A percentile compares a stretch with the other conserved stretches of the same genome.
Conservation (phyloP, 1,139 yeast genomes). For the Lodderomyces beijingensis region DNA sequence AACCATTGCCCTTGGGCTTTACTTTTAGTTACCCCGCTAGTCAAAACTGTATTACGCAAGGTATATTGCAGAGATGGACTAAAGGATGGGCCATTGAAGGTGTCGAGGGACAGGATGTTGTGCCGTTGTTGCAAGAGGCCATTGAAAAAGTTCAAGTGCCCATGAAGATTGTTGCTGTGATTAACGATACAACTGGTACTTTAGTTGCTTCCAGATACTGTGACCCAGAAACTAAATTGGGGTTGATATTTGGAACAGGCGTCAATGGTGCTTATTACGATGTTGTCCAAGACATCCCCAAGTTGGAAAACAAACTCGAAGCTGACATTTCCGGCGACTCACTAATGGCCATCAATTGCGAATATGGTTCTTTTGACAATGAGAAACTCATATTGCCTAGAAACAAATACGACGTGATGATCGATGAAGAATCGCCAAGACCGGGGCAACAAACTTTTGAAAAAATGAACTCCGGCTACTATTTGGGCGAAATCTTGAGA, state of each 20-base stretch:
- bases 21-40: slow-evolving; percentile 93
- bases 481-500: slow-evolving; percentile 89
- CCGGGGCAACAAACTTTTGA: slow-evolving; percentile 96
- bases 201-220: slow-evolving; percentile 93
- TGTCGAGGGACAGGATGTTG: slow-evolving; percentile 94
- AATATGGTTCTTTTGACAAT: slow-evolving; percentile 96
- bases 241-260: slow-evolving; percentile 96
- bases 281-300: slow-evolving; percentile 67
- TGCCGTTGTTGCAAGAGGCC: slow-evolving; percentile 80
- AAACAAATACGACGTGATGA: slow-evolving; percentile 76
- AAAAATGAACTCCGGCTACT: slow-evolving; percentile 96
- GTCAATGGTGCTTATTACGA: slow-evolving; percentile 98
- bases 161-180: slow-evolving; percentile 82
- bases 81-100: slow-evolving; percentile 93
- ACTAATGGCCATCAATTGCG: slow-evolving; percentile 96
- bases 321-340: slow-evolving; percentile 60
- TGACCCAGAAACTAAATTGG: slow-evolving; percentile 87
- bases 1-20: slow-evolving; percentile 77
- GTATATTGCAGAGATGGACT: slow-evolving; percentile 93
- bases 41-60: slow-evolving; percentile 78
- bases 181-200: slow-evolving; percentile 97
- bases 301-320: slow-evolving; percentile 68
- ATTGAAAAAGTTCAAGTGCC: slow-evolving; percentile 64
- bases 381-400: slow-evolving; percentile 83
- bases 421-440: slow-evolving; percentile 87